Evolutionary conservation across 2,329 filamentous ascomycete genomes (phyloP).

Genomic region (Cladosporium cucumerinum): DNA sequence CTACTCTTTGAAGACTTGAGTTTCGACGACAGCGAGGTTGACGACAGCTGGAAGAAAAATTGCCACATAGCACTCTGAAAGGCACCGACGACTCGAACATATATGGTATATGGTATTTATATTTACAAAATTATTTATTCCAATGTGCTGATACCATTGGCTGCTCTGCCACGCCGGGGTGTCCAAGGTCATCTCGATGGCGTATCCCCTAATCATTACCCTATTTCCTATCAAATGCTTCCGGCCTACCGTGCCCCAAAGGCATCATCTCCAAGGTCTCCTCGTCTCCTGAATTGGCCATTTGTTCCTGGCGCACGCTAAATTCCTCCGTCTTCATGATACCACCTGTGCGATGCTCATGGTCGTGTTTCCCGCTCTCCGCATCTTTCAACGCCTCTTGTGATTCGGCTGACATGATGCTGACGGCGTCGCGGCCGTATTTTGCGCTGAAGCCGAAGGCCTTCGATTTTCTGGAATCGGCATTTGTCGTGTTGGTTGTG

Average conservation of each 20-base stretch:
- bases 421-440: background rate
- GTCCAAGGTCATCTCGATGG: background rate
- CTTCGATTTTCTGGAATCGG: background rate
- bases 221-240: background rate
- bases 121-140: background rate
- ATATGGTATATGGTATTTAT: background rate
- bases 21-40: background rate
- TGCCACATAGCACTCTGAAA: background rate
- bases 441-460: constrained; percentile 7
- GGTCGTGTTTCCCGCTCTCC: background rate
- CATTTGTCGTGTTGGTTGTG: background rate
- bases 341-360: background rate
- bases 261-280: background rate
- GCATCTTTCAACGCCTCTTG: constrained; percentile 9
- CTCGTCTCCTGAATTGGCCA: background rate
- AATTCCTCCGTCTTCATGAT: constrained; percentile 15
- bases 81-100: background rate
- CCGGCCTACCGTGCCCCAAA: background rate
- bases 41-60: background rate
- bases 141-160: constrained; percentile 7
- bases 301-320: constrained; percentile 8
- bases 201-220: background rate
- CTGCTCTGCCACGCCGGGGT: background rate
- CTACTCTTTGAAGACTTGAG: background rate
- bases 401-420: constrained; percentile 10